A percentile compares a stretch with the other conserved stretches of the same genome.
These are phyloP conservation scores for Cyanidioschyzon merolae DNA, from an alignment of 23 red algal genomes.

Conservation along the genomic window DNA sequence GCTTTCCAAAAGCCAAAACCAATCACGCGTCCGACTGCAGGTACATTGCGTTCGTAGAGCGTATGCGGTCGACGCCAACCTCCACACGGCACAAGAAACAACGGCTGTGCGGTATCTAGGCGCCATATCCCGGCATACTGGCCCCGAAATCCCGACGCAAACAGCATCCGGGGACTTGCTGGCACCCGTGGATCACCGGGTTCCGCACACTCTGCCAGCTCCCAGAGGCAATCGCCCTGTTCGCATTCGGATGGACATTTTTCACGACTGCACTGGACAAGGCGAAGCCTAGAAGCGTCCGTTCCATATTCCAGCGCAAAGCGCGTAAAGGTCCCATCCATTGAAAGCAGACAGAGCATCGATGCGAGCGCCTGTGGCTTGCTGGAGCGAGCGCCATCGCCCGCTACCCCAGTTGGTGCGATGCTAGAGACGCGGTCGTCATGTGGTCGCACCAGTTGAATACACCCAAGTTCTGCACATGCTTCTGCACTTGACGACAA, in stretches of 20 bases:
- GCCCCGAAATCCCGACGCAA: not conserved
- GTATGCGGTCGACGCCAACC: constrained; percentile 14
- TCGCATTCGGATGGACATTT: not conserved
- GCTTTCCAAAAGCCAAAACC: not conserved
- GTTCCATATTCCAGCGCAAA: too few species aligned
- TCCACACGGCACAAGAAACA: not conserved
- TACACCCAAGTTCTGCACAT: not conserved
- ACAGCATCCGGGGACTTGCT: not conserved
- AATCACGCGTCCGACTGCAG: not conserved
- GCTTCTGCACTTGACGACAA: not conserved
- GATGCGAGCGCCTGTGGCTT: too few species aligned
- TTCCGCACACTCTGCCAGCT: not conserved
- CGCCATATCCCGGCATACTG: not conserved
- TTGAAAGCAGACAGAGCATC: not conserved
- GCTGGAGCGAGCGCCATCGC: too few species aligned
- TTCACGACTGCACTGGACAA: not conserved
- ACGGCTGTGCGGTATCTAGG: not conserved
- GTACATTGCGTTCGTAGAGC: not conserved
- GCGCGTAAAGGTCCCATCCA: not conserved
- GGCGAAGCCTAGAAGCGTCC: not conserved
- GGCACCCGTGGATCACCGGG: too few species aligned
- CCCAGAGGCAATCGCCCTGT: not conserved
- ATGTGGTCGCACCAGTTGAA: not conserved
- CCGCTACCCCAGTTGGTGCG: too few species aligned
- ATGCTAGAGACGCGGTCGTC: not conserved